A percentile compares a stretch with the other conserved stretches of the same genome.
phyloP scores from a whole-genome alignment of 176 grass and related monocot genomes.

The Oryza meridionalis region DNA sequence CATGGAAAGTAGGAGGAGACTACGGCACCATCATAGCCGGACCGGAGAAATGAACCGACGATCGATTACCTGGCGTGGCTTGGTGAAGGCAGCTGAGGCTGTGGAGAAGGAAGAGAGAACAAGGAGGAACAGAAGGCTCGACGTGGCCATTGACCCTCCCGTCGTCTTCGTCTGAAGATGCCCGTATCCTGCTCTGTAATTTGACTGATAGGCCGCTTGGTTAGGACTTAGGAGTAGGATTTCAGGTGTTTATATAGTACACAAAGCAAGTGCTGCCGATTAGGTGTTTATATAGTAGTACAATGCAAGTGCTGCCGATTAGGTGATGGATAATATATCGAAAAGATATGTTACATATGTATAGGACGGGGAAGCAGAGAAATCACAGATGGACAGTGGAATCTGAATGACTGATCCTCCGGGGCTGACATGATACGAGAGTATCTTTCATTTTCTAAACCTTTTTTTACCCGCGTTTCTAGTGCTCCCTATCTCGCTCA shows the following conservation, averaged over 20 bases:
- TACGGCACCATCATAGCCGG: not conserved
- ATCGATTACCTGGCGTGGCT: constrained; percentile 55
- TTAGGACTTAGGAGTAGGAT: not conserved
- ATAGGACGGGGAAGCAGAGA: not conserved
- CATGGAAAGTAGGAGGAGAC: not conserved
- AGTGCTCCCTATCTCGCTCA: not conserved
- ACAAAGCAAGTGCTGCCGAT: not conserved
- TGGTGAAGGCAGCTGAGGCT: constrained; percentile 31
- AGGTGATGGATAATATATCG: constrained; percentile 10
- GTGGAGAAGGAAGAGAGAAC: constrained; percentile 41
- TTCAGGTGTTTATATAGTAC: constrained; percentile 21
- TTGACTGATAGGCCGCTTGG: not conserved
- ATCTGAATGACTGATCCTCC: not conserved
- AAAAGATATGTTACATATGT: not conserved
- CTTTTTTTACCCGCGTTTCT: not conserved
- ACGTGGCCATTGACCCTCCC: constrained; percentile 3
- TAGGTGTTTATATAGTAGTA: not conserved
- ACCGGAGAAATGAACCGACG: not conserved
- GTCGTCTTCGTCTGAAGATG: constrained; percentile 16
- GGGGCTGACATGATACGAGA: not conserved
- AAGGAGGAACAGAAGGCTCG: constrained; percentile 40
- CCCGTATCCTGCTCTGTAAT: not conserved
- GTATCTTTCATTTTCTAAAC: constrained; percentile 15
- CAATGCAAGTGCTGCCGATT: not conserved
- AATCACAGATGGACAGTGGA: constrained; percentile 15